Evolutionary conservation across 495 filamentous ascomycete species (phyloP), one percentile per base, ranked within the genome.

Genomic region (Trichocladium antarcticum): DNA sequence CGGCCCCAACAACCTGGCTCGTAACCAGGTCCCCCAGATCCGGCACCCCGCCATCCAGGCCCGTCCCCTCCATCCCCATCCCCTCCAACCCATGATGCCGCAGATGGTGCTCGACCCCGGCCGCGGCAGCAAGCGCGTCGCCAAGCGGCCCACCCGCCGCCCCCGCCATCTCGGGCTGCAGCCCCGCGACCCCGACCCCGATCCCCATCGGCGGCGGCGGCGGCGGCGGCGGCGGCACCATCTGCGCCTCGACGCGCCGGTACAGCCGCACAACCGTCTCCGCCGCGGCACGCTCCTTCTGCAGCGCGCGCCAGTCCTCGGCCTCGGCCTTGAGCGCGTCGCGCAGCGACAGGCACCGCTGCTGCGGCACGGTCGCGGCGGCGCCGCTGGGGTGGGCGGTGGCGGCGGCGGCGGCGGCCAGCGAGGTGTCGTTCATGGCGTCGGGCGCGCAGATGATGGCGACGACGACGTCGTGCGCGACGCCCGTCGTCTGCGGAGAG

Each of bases 181-280:
- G 51, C 51, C 50, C 37, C 12, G 46, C 34, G 5, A 52, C 16
- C 5, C 4, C 16, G 14, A 12, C 35, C n/a, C n/a, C n/a, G n/a
- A 17, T 5, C 35, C 5, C 5, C 35, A 37, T 5, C 35, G 14
- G 47, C 47, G 0, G 39, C 47, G 1, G 22, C 35, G 15, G 22
- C 40, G 6, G 42, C 48, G 65, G 54, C 15, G 62, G 62, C 1
- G 65, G 65, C 27, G 59, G 52, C 21, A 64, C 57, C 59, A 70
- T 57, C 57, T 72, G 77, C 4, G 80, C 71, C 56, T 89, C 84
- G 6, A 94, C 86, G 16, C 83, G 77, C 2, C 85, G 74, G 60
- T 79, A 74, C 17, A 95, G 72, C 3, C 88, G 79, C 2, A 93
- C 81, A n/a, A 88, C 68, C 2, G 79, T 72, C 54, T 87, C 80